Conservation (phyloP, 805 yeast genomes). For the Ogataea wickerhamii region DNA sequence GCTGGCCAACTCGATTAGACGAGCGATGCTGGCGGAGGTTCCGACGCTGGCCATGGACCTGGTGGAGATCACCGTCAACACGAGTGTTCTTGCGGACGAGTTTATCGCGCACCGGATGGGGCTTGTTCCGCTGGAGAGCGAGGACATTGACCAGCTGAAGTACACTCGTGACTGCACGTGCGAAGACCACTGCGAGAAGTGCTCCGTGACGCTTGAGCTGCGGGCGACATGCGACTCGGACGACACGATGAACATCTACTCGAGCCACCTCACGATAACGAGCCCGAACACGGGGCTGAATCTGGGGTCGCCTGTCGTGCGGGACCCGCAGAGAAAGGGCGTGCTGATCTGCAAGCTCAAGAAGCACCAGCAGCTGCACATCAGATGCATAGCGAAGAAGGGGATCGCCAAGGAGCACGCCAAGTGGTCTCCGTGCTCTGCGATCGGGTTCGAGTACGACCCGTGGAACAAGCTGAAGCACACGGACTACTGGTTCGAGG, state of each 20-base stretch:
- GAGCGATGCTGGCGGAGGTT: slow-evolving; percentile 92
- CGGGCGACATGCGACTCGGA: slow-evolving; percentile 86
- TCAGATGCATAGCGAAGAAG: slow-evolving; percentile 94
- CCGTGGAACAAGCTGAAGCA: slow-evolving; percentile 98
- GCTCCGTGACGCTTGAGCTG: slow-evolving; percentile 82
- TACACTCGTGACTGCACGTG: slow-evolving; percentile 96
- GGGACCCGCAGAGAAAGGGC: slow-evolving; percentile 75
- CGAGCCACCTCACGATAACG: slow-evolving; percentile 63
- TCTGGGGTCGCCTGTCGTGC: slow-evolving; percentile 82
- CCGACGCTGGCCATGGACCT: slow-evolving; percentile 96
- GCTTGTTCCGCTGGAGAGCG: slow-evolving; percentile 80
- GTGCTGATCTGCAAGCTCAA: slow-evolving; percentile 88
- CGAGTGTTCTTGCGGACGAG: slow-evolving; percentile 95
- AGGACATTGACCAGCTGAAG: slow-evolving; percentile 76
- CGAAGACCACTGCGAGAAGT: slow-evolving; percentile 94
- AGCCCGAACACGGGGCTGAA: slow-evolving; percentile 29
- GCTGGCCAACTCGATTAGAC: slow-evolving; percentile 85
- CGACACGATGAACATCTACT: slow-evolving; percentile 83
- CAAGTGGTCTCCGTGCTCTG: slow-evolving; percentile 96
- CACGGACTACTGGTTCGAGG: slow-evolving; percentile 96
- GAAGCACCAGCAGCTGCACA: slow-evolving; percentile 84
- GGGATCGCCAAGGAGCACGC: slow-evolving; percentile 98
- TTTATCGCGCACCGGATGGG: slow-evolving; percentile 94
- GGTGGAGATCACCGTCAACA: slow-evolving; percentile 89
- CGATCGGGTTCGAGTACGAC: slow-evolving; percentile 94